Base-by-base conservation (phyloP, 345 rosid species). In the Lumnitzera littorea region DNA sequence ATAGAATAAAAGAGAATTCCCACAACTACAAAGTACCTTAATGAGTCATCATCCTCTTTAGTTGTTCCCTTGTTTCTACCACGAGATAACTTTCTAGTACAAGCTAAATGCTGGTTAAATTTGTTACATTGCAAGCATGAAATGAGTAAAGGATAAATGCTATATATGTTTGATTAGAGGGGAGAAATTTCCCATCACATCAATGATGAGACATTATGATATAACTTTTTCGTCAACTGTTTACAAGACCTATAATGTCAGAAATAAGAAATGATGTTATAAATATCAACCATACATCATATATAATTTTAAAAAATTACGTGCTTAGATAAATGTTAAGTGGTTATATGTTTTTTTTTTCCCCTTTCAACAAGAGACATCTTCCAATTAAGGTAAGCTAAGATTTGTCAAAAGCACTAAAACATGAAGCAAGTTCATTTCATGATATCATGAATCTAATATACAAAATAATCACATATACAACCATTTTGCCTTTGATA, bases 131-230 rank as follows among this genome's bases (percentile, higher is more conserved):
- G 29, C 15, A 24, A 53, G 15, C 50, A 12, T 24, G 12, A 25
- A 63, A 52, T 53, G 53, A 57, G 62, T 48, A 62, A 6, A 62
- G 50, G 57, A n/a, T n/a, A n/a, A n/a, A n/a, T n/a, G n/a, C n/a
- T 36, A 51, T 53, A 85, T 96, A 96, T 92, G 98, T 76, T 74
- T 92, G 62, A 89, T 78, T 24, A 92, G 77, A 47, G 96, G 98
- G 50, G 98, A 92, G 72, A 92, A 89, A 70, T 89, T 92, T 56
- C 98, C 98, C 89, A 89, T 92, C 53, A 96, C 96, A 77, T 92
- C 98, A 27, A 89, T 73, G 54, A 89, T 74, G 55, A 89, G 86
- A 56, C 77, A 84, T 17, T 94, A 82, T 43, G 87, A 81, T 62
- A 89, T 53, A 46, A 68, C 62, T 46, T 80, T 84, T 23, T 86